These are phyloP conservation scores for Aspergillus ellipticus DNA, from an alignment of 495 filamentous ascomycete species.

Conservation along the genomic window DNA sequence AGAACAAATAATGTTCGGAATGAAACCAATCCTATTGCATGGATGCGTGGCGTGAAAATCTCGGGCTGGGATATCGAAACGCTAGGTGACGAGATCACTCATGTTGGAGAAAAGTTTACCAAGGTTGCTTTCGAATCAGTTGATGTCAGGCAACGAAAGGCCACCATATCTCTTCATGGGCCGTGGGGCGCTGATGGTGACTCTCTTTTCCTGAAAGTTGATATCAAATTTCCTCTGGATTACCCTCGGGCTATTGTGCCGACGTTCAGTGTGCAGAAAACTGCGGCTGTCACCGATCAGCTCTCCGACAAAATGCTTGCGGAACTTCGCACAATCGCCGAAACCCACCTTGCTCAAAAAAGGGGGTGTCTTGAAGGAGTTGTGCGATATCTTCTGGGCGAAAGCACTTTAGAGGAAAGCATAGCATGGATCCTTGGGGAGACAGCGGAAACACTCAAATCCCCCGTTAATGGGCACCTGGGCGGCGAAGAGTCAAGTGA, in stretches of 20 bases:
- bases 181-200: conserved; percentile 76
- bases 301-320: conserved; percentile 57
- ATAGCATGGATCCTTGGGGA: conserved; percentile 60
- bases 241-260: conserved; percentile 70
- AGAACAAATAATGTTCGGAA: conserved; percentile 51
- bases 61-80: conserved; percentile 73
- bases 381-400: conserved; percentile 79
- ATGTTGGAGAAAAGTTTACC: conserved; percentile 74
- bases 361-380: conserved; percentile 80
- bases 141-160: conserved; percentile 66
- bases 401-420: conserved; percentile 71
- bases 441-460: conserved; percentile 43
- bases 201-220: conserved; percentile 72
- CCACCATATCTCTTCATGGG: conserved; percentile 75
- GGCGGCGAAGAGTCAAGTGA: conserved; percentile 77
- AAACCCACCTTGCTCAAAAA: conserved; percentile 61
- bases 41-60: conserved; percentile 94
- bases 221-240: conserved; percentile 70
- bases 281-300: conserved; percentile 69
- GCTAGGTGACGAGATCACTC: conserved; percentile 81
- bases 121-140: conserved; percentile 88
- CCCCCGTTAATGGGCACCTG: conserved; percentile 52
- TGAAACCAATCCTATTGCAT: conserved; percentile 74
- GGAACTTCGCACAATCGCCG: conserved; percentile 68
- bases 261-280: conserved; percentile 70